A percentile compares a stretch with the other conserved stretches of the same genome.
Conservation (phyloP, 2,329 filamentous ascomycete species). For the Penicillium olsonii region DNA sequence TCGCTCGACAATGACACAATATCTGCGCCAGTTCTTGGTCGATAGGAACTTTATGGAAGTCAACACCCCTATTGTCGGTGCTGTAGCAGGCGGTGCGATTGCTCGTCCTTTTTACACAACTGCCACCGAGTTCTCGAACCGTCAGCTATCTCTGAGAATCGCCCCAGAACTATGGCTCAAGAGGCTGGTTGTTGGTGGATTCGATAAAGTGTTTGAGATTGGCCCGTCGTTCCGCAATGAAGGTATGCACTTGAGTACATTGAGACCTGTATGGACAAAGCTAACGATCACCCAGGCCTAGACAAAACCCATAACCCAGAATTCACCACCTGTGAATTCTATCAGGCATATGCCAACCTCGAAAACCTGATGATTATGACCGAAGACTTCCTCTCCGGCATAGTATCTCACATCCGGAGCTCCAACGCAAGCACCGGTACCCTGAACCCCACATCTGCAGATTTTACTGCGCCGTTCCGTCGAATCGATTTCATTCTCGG, state of each 20-base stretch:
- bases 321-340: slow-evolving; percentile 86
- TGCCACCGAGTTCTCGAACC: slow-evolving; percentile 73
- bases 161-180: slow-evolving; percentile 96
- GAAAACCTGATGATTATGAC: slow-evolving; percentile 74
- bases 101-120: slow-evolving; percentile 83
- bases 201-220: slow-evolving; percentile 90
- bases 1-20: slow-evolving; percentile 72
- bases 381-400: slow-evolving; percentile 65
- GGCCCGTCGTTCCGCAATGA: slow-evolving; percentile 93
- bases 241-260: slow-evolving; percentile 50
- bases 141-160: slow-evolving; percentile 75
- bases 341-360: slow-evolving; percentile 79
- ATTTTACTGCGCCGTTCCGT: slow-evolving; percentile 62
- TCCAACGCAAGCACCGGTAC: slow-evolving; percentile 44
- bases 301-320: slow-evolving; percentile 95
- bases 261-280: neutral
- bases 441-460: slow-evolving; percentile 51
- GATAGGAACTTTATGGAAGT: slow-evolving; percentile 78
- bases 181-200: slow-evolving; percentile 81
- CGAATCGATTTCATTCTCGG: slow-evolving; percentile 80
- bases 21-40: slow-evolving; percentile 73
- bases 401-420: slow-evolving; percentile 56
- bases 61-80: slow-evolving; percentile 83
- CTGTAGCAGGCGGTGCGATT: slow-evolving; percentile 79
- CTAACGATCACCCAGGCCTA: slow-evolving; percentile 49